Evolutionary conservation across 1,284 basidiomycete species (phyloP).

Genomic region (Apiotrichum montevideense): DNA sequence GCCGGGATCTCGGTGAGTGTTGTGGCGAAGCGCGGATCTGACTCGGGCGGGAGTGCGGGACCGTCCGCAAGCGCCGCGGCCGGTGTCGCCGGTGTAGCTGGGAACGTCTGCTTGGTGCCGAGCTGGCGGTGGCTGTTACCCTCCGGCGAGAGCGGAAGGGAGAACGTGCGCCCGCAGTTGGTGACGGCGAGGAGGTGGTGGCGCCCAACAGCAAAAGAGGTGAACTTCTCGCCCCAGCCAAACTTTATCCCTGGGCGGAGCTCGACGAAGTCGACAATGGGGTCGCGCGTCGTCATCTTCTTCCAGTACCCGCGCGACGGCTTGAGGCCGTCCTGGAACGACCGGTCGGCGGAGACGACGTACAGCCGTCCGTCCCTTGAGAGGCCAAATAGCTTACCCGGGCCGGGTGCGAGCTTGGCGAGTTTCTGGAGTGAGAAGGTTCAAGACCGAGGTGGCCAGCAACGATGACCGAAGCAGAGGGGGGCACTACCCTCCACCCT

Average conservation of each 20-base stretch:
- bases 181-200: constrained; percentile 83
- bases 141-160: constrained; percentile 65
- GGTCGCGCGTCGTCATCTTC: constrained; percentile 34
- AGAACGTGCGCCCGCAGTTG: constrained; percentile 70
- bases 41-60: constrained; percentile 29
- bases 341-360: constrained; percentile 55
- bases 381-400: constrained; percentile 62
- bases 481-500: too few species aligned
- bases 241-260: constrained; percentile 51
- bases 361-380: constrained; percentile 66
- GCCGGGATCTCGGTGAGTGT: constrained; percentile 73
- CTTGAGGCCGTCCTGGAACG: constrained; percentile 30
- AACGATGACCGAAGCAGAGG: too few species aligned
- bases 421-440: constrained; percentile 57
- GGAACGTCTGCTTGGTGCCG: constrained; percentile 60
- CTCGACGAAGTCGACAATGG: constrained; percentile 46
- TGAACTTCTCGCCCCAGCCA: constrained; percentile 57
- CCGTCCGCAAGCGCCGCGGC: constrained; percentile 27
- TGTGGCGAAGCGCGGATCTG: constrained; percentile 64
- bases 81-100: constrained; percentile 33
- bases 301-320: constrained; percentile 29
- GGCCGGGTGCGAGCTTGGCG: constrained; percentile 54
- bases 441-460: too few species aligned
- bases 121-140: constrained; percentile 86
- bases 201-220: constrained; percentile 64